phyloP scores from a whole-genome alignment of 345 rosid genomes.

The Pugionium dolabratum region DNA sequence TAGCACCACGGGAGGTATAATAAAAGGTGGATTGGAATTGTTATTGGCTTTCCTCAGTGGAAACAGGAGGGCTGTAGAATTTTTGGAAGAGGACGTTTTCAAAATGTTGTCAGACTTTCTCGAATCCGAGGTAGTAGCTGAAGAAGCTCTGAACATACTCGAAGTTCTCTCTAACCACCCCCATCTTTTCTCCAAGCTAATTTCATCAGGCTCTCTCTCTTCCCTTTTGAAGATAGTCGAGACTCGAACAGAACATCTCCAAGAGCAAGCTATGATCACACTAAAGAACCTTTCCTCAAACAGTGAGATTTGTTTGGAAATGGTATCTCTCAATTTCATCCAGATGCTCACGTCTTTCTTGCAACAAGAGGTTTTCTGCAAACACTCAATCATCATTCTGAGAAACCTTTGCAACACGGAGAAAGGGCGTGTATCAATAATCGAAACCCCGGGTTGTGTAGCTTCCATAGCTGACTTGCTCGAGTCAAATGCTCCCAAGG shows the following conservation, averaged over 20 bases:
- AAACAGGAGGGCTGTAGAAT: conserved; percentile 47
- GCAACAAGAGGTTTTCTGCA: conserved; percentile 46
- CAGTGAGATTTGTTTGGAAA: conserved; percentile 46
- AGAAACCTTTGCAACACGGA: conserved; percentile 54
- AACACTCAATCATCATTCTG: conserved; percentile 48
- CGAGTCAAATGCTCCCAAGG: conserved; percentile 53
- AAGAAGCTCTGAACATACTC: conserved; percentile 55
- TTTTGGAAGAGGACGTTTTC: conserved; percentile 51
- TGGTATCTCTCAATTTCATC: conserved; percentile 53
- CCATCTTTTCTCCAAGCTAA: conserved; percentile 46
- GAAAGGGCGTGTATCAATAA: conserved; percentile 58
- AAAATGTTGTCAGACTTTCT: conserved; percentile 52
- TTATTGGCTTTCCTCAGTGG: conserved; percentile 47
- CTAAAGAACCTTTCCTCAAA: conserved; percentile 58
- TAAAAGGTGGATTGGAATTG: conserved; percentile 53
- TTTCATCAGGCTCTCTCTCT: conserved; percentile 53
- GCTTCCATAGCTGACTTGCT: conserved; percentile 60
- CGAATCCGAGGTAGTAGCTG: conserved; percentile 51
- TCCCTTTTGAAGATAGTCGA: conserved; percentile 52
- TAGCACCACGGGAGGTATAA: conserved; percentile 36
- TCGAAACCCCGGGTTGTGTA: conserved; percentile 62
- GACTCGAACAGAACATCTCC: conserved; percentile 43
- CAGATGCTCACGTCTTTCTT: conserved; percentile 60
- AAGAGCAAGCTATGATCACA: conserved; percentile 55
- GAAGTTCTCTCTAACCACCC: conserved; percentile 55